Evolutionary conservation across 768 basidiomycete genomes (phyloP), one percentile per base, ranked within the genome.

Genomic region (Psilocybe cubensis): DNA sequence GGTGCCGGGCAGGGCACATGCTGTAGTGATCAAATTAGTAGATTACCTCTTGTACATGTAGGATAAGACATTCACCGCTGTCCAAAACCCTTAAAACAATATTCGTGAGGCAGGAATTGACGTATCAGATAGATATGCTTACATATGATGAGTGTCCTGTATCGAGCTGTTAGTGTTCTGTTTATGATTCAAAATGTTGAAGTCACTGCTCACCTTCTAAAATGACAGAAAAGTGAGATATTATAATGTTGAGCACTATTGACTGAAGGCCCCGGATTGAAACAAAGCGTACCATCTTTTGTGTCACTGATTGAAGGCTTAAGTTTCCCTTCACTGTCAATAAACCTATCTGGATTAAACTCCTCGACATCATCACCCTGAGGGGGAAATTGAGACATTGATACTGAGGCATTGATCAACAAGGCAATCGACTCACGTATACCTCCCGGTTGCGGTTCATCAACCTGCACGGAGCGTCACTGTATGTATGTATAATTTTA

Each of bases 301-400:
- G 29, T 51, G 23, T 51, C 49, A 6, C 28, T 17, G 17, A 33
- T 20, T 2, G 49, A 25, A 2, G 49, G 49, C 10, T 33, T 11
- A 10, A 51, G 49, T 1, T n/a, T 12, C 14, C 49, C 49, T 11
- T 51, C 0, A 18, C 2, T 18, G 20, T 29, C 49, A 35, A 51
- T 51, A 18, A 51, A 51, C 1, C 49, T 25, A 51, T 51, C 49
- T 17, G 49, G 49, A 35, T 51, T 51, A 29, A 51, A 51, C 28
- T 12, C 3, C 6, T 51, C 49, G 18, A 51, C 49, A 51, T 51
- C 49, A 9, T 6, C 28, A 31, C 49, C 49, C 49, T 51, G 27
- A n/a, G 20, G 2, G 17, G 18, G 3, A 14, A 12, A 7, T n/a
- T 51, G 4, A 31, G 2, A 11, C 31, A 14, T 2, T 12, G 42